Percentiles rank a stretch among this genome's conserved stretches.
Conservation (phyloP, 2,329 filamentous ascomycete species). For the Fusarium sp. region DNA sequence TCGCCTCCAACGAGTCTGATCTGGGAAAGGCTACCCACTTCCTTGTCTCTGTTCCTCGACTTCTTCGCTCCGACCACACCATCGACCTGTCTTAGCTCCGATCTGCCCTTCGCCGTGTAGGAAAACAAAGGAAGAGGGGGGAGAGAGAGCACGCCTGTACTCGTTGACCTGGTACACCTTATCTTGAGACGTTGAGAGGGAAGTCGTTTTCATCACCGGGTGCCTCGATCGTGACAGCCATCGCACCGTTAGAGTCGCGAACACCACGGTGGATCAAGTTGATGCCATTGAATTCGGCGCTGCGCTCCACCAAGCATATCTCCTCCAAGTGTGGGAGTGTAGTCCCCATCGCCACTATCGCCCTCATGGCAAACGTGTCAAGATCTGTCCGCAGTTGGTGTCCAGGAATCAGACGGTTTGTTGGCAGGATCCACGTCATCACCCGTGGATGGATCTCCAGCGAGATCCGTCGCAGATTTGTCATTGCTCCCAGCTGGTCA, state of each 20-base stretch:
- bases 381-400: rapidly evolving
- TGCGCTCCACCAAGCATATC: neutral
- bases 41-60: conserved; percentile 62
- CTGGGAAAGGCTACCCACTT: conserved; percentile 57
- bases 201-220: neutral
- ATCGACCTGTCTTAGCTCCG: conserved; percentile 58
- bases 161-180: too few relatives aligned
- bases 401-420: rapidly evolving
- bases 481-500: rapidly evolving
- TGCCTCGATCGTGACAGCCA: neutral
- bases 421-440: neutral
- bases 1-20: conserved; percentile 49
- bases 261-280: neutral
- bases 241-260: neutral
- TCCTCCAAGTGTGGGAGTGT: neutral
- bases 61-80: conserved; percentile 54
- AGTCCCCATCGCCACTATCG: neutral
- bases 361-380: neutral
- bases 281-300: neutral
- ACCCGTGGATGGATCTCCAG: rapidly evolving
- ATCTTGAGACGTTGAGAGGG: too few relatives aligned
- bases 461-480: rapidly evolving
- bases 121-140: too few relatives aligned
- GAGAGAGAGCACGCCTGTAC: too few relatives aligned
- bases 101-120: conserved; percentile 53